A percentile compares a stretch with the other conserved stretches of the same genome.
These are phyloP conservation scores for Cydonia oblonga DNA, from an alignment of 331 rosid genomes.

Conservation along the genomic window DNA sequence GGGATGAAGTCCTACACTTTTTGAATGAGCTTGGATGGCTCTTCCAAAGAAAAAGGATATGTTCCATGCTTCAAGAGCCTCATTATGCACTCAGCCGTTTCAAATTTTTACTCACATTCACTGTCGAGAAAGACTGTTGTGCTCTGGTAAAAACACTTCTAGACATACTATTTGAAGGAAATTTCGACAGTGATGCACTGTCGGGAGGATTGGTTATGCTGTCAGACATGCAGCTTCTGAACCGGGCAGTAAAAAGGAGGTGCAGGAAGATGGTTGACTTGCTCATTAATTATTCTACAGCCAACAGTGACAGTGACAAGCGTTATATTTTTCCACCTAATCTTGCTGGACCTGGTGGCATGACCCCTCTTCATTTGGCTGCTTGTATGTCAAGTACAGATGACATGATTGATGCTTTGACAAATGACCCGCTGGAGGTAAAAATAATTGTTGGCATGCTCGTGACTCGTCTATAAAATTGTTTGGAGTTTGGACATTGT, in stretches of 20 bases:
- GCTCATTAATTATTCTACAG: constrained; percentile 49
- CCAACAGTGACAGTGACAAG: constrained; percentile 21
- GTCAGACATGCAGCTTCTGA: constrained; percentile 57
- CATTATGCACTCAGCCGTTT: constrained; percentile 50
- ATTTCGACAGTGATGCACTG: constrained; percentile 35
- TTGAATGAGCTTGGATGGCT: constrained; percentile 93
- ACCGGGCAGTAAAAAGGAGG: constrained; percentile 74
- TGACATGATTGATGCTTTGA: constrained; percentile 59
- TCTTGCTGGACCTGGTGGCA: constrained; percentile 64
- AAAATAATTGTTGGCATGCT: neutral
- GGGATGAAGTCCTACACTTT: constrained; percentile 66
- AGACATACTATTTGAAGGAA: constrained; percentile 49
- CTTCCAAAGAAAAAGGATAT: constrained; percentile 51
- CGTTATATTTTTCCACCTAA: constrained; percentile 65
- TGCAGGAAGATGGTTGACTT: constrained; percentile 55
- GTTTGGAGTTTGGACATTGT: neutral
- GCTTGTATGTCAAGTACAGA: constrained; percentile 57
- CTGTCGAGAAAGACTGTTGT: constrained; percentile 67
- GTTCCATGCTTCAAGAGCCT: constrained; percentile 29
- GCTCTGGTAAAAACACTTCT: constrained; percentile 54
- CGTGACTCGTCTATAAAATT: neutral
- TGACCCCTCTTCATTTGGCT: constrained; percentile 90
- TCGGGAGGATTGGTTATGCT: constrained; percentile 55
- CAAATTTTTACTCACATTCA: constrained; percentile 58
- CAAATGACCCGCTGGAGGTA: constrained; percentile 84